Base-by-base conservation (phyloP, 805 yeast species). In the Wickerhamiella shivajii region DNA sequence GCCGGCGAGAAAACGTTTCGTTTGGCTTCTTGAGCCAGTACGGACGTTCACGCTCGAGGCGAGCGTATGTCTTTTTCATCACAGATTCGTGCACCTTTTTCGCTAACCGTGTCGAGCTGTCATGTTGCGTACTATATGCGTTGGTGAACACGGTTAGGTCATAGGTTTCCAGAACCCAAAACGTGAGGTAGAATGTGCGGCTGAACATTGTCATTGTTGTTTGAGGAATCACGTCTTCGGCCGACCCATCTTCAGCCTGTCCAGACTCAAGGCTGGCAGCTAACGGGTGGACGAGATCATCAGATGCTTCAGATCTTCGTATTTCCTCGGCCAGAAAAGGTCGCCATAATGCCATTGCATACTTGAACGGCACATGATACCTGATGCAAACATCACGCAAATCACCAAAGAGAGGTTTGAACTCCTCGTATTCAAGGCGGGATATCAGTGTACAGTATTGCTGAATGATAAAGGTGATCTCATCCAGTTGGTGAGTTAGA, bases 291-390 rank as follows among this genome's bases (percentile, higher is more conserved):
- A 13, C 8, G 27, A 12, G 12, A 10, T 24, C 27, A 3, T 6
- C 10, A 12, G n/a, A 11, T 9, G 2, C 12, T 24, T 33, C 27
- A 22, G 13, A 71, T 52, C 17, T 66, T 62, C 12, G 61, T 61
- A 32, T 69, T 68, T 45, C 61, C 44, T 64, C 42, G 13, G 50
- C 46, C 5, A 53, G 34, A 17, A 37, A 38, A 18, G 41, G 43
- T 5, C 95, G 65, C 93, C 93, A 83, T 2, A 81, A 47, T 40
- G 75, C 80, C 55, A 80, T 81, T 0, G 74, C 74, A 81, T 87
- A 76, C 13, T 64, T 63, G 0, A 33, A 55, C 39, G 43, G 38
- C 3, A 57, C 43, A 6, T 47, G 51, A 34, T 39, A 57, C n/a
- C 42, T 39, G 13, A 39, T 38, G 23, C 49, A 39, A 11, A 57